phyloP scores from a whole-genome alignment of 768 basidiomycete genomes.

The Calvatia gigantea region DNA sequence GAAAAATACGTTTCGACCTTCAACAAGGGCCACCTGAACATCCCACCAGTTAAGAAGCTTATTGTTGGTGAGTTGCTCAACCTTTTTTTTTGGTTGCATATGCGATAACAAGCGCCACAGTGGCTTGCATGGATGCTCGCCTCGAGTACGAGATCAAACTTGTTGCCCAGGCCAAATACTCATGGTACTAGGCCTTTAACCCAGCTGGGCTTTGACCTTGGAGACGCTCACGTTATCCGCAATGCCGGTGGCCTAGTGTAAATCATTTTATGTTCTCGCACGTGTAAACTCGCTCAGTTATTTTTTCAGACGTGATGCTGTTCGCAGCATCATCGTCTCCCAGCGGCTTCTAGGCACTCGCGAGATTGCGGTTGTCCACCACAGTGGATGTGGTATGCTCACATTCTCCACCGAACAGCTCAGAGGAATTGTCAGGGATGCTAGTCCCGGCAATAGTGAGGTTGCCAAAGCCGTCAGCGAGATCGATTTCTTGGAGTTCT shows the following conservation, averaged over 20 bases:
- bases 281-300: not conserved
- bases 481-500: slow-evolving; percentile 57
- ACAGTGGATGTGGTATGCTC: slow-evolving; percentile 73
- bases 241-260: slow-evolving; percentile 71
- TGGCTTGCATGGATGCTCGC: slow-evolving; percentile 76
- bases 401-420: slow-evolving; percentile 53
- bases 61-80: slow-evolving; percentile 23
- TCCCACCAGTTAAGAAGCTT: slow-evolving; percentile 33
- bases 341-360: slow-evolving; percentile 69
- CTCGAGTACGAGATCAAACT: slow-evolving; percentile 46
- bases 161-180: not conserved
- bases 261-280: slow-evolving; percentile 19
- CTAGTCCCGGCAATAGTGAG: slow-evolving; percentile 30
- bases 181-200: slow-evolving; percentile 42
- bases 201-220: slow-evolving; percentile 58
- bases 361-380: slow-evolving; percentile 67
- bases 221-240: slow-evolving; percentile 70
- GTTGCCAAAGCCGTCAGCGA: slow-evolving; percentile 30
- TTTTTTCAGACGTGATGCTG: slow-evolving; percentile 49
- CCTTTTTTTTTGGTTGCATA: not conserved
- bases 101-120: slow-evolving; percentile 21
- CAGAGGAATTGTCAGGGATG: slow-evolving; percentile 45
- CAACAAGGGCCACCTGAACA: slow-evolving; percentile 33
- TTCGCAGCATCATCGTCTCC: slow-evolving; percentile 67
- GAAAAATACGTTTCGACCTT: slow-evolving; percentile 43